Conservation (phyloP, 441 rosid species). For the Populus trichocarpa region DNA sequence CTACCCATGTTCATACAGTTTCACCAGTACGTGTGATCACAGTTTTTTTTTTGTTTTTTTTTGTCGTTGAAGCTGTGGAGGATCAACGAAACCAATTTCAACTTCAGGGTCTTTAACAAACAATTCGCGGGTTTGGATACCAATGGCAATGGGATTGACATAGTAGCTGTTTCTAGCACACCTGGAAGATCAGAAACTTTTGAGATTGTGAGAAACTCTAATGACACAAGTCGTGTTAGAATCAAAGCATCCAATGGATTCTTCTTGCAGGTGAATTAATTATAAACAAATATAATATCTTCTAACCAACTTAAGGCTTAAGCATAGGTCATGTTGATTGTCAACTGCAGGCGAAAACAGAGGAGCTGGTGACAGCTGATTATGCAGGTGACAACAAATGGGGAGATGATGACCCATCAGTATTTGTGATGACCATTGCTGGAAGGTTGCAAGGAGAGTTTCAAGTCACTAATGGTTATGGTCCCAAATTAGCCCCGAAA, state of each 20-base stretch:
- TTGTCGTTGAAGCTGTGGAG: slow-evolving; percentile 42
- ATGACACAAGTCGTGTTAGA: slow-evolving; percentile 28
- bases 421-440: slow-evolving; percentile 28
- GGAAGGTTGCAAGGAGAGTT: slow-evolving; percentile 42
- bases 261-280: slow-evolving; percentile 30
- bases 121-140: slow-evolving; percentile 40
- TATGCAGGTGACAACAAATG: slow-evolving; percentile 28
- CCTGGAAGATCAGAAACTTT: slow-evolving; percentile 27
- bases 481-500: slow-evolving; percentile 38
- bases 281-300: neutral
- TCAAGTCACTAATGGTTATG: slow-evolving; percentile 57
- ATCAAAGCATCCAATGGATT: slow-evolving; percentile 50
- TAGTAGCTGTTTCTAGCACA: slow-evolving; percentile 29
- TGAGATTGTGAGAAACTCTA: slow-evolving; percentile 35
- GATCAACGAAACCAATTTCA: slow-evolving; percentile 34
- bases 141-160: slow-evolving; percentile 17
- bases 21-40: neutral
- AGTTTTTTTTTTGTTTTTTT: neutral
- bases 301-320: neutral
- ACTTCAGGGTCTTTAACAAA: slow-evolving; percentile 44
- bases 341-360: slow-evolving; percentile 38
- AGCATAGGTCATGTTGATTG: neutral
- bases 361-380: slow-evolving; percentile 48
- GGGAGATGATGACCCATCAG: slow-evolving; percentile 48
- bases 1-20: neutral